Evolutionary conservation across 2,329 filamentous ascomycete species (phyloP).

Genomic region (Penicillium sp.): DNA sequence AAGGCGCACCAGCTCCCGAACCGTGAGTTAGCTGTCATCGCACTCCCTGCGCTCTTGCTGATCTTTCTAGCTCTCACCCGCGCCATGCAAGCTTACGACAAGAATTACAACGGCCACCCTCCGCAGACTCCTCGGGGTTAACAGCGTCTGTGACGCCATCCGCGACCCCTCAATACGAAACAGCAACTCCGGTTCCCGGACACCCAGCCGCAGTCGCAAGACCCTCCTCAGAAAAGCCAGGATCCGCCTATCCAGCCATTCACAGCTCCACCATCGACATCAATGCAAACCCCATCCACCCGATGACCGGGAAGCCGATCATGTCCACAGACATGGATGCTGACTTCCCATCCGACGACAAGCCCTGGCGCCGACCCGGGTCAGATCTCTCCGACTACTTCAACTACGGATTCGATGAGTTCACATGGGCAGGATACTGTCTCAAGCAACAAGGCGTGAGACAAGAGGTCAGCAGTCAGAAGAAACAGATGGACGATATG

Average conservation of each 20-base stretch:
- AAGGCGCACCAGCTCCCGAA: conserved; percentile 39
- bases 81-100: conserved; percentile 38
- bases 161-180: conserved; percentile 32
- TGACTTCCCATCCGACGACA: conserved; percentile 71
- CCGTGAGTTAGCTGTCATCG: conserved; percentile 29
- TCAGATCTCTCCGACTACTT: conserved; percentile 96
- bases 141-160: conserved; percentile 38
- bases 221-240: conserved; percentile 46
- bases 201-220: conserved; percentile 28
- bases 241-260: conserved; percentile 64
- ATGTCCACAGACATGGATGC: conserved; percentile 75
- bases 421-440: conserved; percentile 94
- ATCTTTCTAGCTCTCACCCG: conserved; percentile 36
- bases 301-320: conserved; percentile 72
- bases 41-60: conserved; percentile 14
- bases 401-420: conserved; percentile 98
- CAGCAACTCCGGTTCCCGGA: conserved; percentile 30
- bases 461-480: conserved; percentile 75
- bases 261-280: conserved; percentile 81
- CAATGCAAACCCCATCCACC: conserved; percentile 75
- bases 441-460: conserved; percentile 79
- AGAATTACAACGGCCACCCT: conserved; percentile 35
- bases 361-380: conserved; percentile 92
- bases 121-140: conserved; percentile 29
- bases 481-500: conserved; percentile 63